phyloP scores from a whole-genome alignment of 2,329 filamentous ascomycete genomes.

The Pestalotiopsis fici region DNA sequence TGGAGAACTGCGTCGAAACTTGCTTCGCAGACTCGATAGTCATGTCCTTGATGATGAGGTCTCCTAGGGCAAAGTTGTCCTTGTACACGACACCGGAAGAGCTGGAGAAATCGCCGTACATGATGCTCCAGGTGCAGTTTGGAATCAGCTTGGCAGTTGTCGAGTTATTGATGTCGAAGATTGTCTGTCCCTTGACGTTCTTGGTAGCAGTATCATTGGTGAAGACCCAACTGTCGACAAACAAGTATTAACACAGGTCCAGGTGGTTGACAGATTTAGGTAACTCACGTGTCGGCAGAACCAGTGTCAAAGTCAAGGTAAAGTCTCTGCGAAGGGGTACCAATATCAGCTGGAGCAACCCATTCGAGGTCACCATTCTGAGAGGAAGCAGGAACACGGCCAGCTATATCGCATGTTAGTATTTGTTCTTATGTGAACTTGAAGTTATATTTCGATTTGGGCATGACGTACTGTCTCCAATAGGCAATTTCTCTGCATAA shows the following conservation, averaged over 20 bases:
- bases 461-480: slow-evolving; percentile 13
- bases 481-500: slow-evolving; percentile 19
- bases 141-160: slow-evolving; percentile 40
- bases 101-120: slow-evolving; percentile 46
- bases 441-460: not conserved
- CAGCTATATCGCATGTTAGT: slow-evolving; percentile 27
- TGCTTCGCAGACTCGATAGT: slow-evolving; percentile 50
- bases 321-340: slow-evolving; percentile 47
- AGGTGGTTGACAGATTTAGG: no score
- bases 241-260: not conserved
- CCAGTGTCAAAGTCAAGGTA: slow-evolving; percentile 55
- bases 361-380: slow-evolving; percentile 43
- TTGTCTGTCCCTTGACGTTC: slow-evolving; percentile 41
- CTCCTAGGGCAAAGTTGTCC: slow-evolving; percentile 49
- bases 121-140: slow-evolving; percentile 48
- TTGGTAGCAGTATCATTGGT: slow-evolving; percentile 47
- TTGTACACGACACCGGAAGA: slow-evolving; percentile 48
- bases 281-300: slow-evolving; percentile 63
- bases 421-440: not conserved
- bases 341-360: slow-evolving; percentile 44
- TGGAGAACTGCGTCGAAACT: slow-evolving; percentile 44
- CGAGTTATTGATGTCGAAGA: slow-evolving; percentile 48
- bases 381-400: slow-evolving; percentile 33
- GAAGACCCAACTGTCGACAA: slow-evolving; percentile 50
- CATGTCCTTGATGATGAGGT: slow-evolving; percentile 42